Evolutionary conservation across 2,329 filamentous ascomycete genomes (phyloP), one percentile per base, ranked within the genome.

Genomic region (Aspergillus jensenii): DNA sequence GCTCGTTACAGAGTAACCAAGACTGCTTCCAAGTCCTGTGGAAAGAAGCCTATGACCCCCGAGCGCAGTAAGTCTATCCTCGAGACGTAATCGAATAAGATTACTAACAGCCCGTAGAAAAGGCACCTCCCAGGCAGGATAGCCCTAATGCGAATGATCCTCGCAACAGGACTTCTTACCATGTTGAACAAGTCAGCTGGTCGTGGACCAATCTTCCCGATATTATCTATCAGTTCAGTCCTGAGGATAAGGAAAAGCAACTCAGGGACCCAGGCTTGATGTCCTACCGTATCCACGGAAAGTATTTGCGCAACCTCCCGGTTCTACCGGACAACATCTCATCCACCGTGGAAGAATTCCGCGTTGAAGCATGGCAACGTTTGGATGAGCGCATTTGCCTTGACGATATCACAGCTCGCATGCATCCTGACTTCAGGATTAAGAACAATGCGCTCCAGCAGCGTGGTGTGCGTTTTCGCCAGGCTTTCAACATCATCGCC

Each of bases 351-450:
- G 68, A 71, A 52, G 68, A 68, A 37, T 71, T 67, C 41, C 59
- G 70, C 3, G 69, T 69, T 33, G 71, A 74, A 41, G 66, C 71
- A 8, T 74, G 71, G 71, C 59, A 66, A 55, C 65, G 71, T 3
- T 49, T 70, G 1, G 71, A 74, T 52, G 48, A 59, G 7, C 64
- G 69, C 4, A 69, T 73, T 49, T 56, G 52, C 7, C 59, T 71
- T 7, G 46, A 59, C 6, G 71, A 73, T 47, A 71, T 74, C 31
- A 62, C 59, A 0, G 64, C 64, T 9, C 55, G 71, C 1, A 73
- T 74, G 71, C 56, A 62, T 21, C 59, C 61, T 0, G 58, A 59
- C 0, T 67, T 62, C 14, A 46, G 59, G 6, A 57, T 67, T 3
- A 55, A 51, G 0, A 41, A 52, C 1, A 73, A 73, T 21, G 62